These are phyloP conservation scores for Globisporangium ultimum DNA, from an alignment of 352 stramenopile genomes.

Conservation along the genomic window DNA sequence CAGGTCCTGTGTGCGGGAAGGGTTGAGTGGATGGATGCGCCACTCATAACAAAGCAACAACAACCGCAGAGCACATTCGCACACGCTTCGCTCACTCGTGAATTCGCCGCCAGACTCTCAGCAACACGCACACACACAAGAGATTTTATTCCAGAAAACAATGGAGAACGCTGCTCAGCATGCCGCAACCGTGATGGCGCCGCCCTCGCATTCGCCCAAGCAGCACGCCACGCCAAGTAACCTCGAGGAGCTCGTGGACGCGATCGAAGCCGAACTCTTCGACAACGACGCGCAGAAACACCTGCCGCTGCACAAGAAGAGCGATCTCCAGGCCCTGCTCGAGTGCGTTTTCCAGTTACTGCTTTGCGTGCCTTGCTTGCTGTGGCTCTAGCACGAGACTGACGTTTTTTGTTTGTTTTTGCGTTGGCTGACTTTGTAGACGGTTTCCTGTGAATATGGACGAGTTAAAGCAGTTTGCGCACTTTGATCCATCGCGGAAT, in stretches of 20 bases:
- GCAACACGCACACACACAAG: too few relatives aligned
- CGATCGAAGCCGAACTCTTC: conserved; percentile 43
- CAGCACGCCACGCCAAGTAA: conserved; percentile 18
- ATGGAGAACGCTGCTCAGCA: too few relatives aligned
- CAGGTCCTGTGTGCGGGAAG: not conserved
- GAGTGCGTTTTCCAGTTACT: conserved; percentile 24
- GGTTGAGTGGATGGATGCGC: conserved; percentile 4
- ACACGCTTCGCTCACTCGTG: not conserved
- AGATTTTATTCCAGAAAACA: too few relatives aligned
- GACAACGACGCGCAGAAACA: conserved; percentile 32
- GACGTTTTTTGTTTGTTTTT: not conserved
- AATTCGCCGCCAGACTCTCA: not conserved
- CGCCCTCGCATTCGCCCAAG: not conserved
- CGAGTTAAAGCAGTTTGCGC: conserved; percentile 71
- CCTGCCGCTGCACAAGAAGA: conserved; percentile 58
- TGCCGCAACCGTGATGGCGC: too few relatives aligned
- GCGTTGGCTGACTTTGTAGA: conserved; percentile 14
- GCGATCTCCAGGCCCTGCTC: conserved; percentile 49
- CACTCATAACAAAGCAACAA: not conserved
- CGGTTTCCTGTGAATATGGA: conserved; percentile 46
- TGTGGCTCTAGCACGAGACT: too few relatives aligned
- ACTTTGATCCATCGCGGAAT: conserved; percentile 81
- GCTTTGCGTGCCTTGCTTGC: too few relatives aligned
- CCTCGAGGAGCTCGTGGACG: conserved; percentile 49
- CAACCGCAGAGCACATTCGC: not conserved